Evolutionary conservation across 345 rosid species (phyloP), one percentile per base, ranked within the genome.

Genomic region (Abelmoschus esculentus): DNA sequence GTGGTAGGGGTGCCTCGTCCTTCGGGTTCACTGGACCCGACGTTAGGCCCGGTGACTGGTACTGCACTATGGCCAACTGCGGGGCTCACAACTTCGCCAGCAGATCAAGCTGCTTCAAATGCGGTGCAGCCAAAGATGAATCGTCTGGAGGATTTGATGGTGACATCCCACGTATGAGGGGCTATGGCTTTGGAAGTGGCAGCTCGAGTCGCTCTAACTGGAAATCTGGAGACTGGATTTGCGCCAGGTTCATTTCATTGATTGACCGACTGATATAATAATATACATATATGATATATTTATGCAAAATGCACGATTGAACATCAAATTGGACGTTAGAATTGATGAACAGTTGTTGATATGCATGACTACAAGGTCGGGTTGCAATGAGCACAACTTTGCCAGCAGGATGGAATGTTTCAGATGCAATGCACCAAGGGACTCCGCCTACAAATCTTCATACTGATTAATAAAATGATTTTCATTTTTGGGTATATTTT

Each of bases 351-450:
- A 44, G 34, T 12, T 63, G 6, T 7, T 38, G 17, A 40, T 42
- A 40, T 40, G 67, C 15, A 3, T 49, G 53, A 49, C 14, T 17
- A 49, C 3, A 18, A 90, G 98, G 85, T 15, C 81, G 59, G 97
- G 92, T 5, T 93, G 97, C 80, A 88, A 91, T 28, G 92, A 86
- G 74, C 98, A 93, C 73, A 93, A 93, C 82, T 93, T 91, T 42
- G 98, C 98, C 9, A 93, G 90, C 79, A 82, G 98, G 74, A 91
- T 72, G 70, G 95, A 93, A 75, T 91, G 98, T 66, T 93, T 89
- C 80, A 81, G 88, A 73, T 93, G 98, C 90, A 89, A 84, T 77
- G 95, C 97, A 1, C 97, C 96, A 17, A 85, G 90, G 75, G 97
- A 90, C 40, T 64, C 75, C 59, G 57, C 74, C 70, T 72, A 32